Base-by-base conservation (phyloP, 192 early-diverging fungal genomes). In the Helicostylum pulchrum region DNA sequence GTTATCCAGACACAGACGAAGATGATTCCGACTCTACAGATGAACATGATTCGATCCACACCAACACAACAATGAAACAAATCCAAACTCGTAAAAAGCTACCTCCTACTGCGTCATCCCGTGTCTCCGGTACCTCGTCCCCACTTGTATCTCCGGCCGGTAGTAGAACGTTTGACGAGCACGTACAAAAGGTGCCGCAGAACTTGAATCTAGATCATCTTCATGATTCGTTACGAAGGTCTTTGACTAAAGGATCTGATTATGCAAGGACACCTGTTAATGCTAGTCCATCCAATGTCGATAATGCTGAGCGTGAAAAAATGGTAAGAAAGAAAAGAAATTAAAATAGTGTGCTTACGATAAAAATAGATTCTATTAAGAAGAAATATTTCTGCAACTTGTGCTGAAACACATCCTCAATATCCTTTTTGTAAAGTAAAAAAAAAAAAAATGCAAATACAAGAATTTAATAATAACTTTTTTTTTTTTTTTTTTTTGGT, bases 121-220 rank as follows among this genome's bases (percentile, higher is more conserved):
- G 45, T 17, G 30, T 20, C 48, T 57, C 64, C 12, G 51, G 52
- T 0, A 47, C 64, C n/a, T 47, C 50, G 9, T 45, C 67, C 6
- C 67, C 60, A 7, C 23, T 54, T 12, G 32, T 59, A 17, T 56
- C 64, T n/a, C 42, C 53, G 7, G 45, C 53, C 7, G 31, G 45
- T 36, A 12, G 72, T 73, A 63, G 74, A 70, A 55, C 54, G 71
- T 42, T 75, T 61, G 62, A 23, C 23, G 78, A 54, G 55, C 76
- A 62, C 46, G 47, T 23, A 42, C n/a, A 32, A 57, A 59, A 59
- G 4, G 36, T 45, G 7, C 19, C 56, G 7, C n/a, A 26, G 0
- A 45, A 32, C 19, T 23, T 17, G 10, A 86, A 84, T 62, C 78
- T 80, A 55, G 87, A 88, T 52, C 82, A 83, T 34, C 62, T 88